A percentile compares a stretch with the other conserved stretches of the same genome.
These are phyloP conservation scores for Yarrowia divulgata DNA, from an alignment of 805 yeast genomes.

Conservation along the genomic window DNA sequence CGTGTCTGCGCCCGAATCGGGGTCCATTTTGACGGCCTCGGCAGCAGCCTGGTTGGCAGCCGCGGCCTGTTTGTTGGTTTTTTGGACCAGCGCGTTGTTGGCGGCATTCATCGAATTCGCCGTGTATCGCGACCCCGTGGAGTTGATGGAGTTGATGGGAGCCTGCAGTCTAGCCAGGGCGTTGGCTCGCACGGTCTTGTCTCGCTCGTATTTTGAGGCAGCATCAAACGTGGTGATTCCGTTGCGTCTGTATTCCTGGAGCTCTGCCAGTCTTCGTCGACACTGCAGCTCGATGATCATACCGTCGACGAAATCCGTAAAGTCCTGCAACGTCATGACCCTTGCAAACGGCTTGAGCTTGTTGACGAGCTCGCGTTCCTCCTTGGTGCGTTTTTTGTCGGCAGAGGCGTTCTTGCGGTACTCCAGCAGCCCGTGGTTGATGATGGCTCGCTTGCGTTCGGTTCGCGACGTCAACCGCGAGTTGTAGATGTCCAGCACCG, in stretches of 20 bases:
- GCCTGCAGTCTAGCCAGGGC: slow-evolving; percentile 61
- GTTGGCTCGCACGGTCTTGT: slow-evolving; percentile 71
- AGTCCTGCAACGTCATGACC: slow-evolving; percentile 81
- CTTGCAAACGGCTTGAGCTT: slow-evolving; percentile 82
- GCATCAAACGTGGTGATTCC: slow-evolving; percentile 86
- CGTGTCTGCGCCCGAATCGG: slow-evolving; percentile 31
- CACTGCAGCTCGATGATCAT: slow-evolving; percentile 78
- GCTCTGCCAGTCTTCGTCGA: slow-evolving; percentile 80
- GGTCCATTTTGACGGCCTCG: slow-evolving; percentile 18
- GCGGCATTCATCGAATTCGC: slow-evolving; percentile 41
- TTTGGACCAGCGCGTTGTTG: slow-evolving; percentile 22
- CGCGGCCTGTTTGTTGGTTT: slow-evolving; percentile 35
- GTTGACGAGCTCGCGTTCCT: slow-evolving; percentile 82
- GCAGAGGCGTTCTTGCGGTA: slow-evolving; percentile 79
- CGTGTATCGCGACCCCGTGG: slow-evolving; percentile 39
- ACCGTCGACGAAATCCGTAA: slow-evolving; percentile 74
- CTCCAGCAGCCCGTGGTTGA: slow-evolving; percentile 80
- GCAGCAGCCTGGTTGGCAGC: slow-evolving; percentile 26
- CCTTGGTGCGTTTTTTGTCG: slow-evolving; percentile 87
- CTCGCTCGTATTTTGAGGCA: slow-evolving; percentile 87
- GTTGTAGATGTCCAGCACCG: slow-evolving; percentile 87
- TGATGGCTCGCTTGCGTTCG: slow-evolving; percentile 83
- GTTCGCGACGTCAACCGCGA: slow-evolving; percentile 89
- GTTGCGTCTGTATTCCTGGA: slow-evolving; percentile 91
- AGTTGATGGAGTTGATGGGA: slow-evolving; percentile 25